Conservation (phyloP, 768 basidiomycete genomes). For the Aureoboletus auriporus region DNA sequence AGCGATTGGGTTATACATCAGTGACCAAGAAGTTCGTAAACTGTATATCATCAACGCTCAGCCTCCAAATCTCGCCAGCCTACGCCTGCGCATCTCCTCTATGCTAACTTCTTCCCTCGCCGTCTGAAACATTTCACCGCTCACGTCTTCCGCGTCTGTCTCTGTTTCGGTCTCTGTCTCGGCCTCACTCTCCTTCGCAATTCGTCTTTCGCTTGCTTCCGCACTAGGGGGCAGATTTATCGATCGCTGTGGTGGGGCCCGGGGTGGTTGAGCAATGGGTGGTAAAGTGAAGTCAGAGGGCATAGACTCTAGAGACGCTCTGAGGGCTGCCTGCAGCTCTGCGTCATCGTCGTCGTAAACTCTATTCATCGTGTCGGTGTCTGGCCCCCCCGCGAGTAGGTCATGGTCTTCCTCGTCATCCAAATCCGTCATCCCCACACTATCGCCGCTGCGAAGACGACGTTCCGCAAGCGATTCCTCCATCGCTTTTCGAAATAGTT, state of each 20-base stretch:
- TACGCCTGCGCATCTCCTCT: constrained; percentile 64
- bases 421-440: constrained; percentile 15
- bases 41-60: constrained; percentile 28
- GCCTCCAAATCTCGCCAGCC: constrained; percentile 62
- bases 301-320: constrained; percentile 69
- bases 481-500: constrained; percentile 45
- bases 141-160: constrained; percentile 22
- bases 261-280: constrained; percentile 5
- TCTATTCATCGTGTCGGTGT: constrained; percentile 26
- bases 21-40: neutral
- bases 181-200: constrained; percentile 10
- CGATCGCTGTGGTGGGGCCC: constrained; percentile 13
- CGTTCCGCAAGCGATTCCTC: constrained; percentile 23
- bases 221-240: constrained; percentile 1
- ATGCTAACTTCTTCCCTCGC: constrained; percentile 41
- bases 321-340: constrained; percentile 83
- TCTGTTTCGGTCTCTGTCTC: constrained; percentile 37
- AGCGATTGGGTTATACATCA: neutral
- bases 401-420: constrained; percentile 23
- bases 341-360: constrained; percentile 86
- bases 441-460: constrained; percentile 16
- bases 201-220: constrained; percentile 8
- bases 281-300: constrained; percentile 50
- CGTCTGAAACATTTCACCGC: constrained; percentile 2
- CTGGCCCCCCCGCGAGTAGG: neutral